Conservation (phyloP, 116 monocot genomes). For the Papilionanthe hybrid region DNA sequence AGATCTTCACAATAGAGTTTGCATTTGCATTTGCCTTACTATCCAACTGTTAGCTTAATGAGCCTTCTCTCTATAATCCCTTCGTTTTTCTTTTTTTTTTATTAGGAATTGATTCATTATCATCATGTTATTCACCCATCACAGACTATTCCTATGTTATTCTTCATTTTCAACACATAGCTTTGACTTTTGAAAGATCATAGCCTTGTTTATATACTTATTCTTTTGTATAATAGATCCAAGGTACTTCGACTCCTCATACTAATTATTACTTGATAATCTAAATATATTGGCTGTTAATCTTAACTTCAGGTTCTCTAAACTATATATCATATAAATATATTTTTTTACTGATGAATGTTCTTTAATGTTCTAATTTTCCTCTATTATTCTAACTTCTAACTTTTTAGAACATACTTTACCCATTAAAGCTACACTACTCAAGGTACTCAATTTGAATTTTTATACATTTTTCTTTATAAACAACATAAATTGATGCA, state of each 20-base stretch:
- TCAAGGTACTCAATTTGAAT: too few relatives aligned
- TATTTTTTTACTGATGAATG: too few relatives aligned
- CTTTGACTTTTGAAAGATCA: background rate
- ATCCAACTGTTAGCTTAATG: background rate
- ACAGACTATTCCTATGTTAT: background rate
- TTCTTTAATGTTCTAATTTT: too few relatives aligned
- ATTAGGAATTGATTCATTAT: background rate
- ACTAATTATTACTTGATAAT: background rate
- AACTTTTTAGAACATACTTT: too few relatives aligned
- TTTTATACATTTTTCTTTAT: too few relatives aligned
- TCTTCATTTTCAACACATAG: background rate
- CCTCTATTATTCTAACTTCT: too few relatives aligned
- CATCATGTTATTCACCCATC: background rate
- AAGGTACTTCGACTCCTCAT: background rate
- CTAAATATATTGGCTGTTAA: background rate
- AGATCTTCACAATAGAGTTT: background rate
- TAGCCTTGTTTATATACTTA: background rate
- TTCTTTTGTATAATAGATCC: background rate
- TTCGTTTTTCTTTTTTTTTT: too few relatives aligned
- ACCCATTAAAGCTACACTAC: too few relatives aligned
- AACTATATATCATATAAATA: too few relatives aligned
- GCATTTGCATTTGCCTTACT: background rate
- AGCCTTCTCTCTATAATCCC: background rate
- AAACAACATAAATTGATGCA: too few relatives aligned
- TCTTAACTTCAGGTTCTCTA: background rate